Evolutionary conservation across 2,329 filamentous ascomycete species (phyloP).

Genomic region (Zymoseptoria crescenta): DNA sequence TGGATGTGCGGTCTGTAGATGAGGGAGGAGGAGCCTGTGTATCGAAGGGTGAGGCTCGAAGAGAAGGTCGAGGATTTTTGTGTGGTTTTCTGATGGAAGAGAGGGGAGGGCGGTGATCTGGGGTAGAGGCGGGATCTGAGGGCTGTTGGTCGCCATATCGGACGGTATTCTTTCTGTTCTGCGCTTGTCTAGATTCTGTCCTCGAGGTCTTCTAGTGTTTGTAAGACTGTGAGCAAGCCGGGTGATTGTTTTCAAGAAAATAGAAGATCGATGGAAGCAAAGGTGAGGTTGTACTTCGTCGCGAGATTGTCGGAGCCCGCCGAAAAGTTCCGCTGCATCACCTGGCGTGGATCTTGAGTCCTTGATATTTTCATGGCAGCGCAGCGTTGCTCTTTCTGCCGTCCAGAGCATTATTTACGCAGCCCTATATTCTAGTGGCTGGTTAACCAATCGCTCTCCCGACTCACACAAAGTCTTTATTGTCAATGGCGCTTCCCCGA

Average conservation of each 20-base stretch:
- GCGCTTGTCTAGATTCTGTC: too few species aligned
- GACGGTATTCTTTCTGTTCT: background rate
- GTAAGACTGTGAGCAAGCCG: too few species aligned
- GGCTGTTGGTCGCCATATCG: background rate
- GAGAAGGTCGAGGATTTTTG: conserved; percentile 61
- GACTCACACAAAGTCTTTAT: background rate
- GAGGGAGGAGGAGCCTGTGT: conserved; percentile 61
- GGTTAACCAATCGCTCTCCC: too few species aligned
- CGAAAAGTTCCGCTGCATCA: background rate
- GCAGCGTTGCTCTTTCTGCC: background rate
- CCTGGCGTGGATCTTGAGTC: background rate
- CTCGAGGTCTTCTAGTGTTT: too few species aligned
- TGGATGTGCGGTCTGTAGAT: conserved; percentile 44
- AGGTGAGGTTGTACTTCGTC: background rate
- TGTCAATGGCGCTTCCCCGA: background rate
- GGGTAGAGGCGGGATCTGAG: conserved; percentile 33
- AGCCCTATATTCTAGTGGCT: too few species aligned
- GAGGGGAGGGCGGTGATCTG: conserved; percentile 48
- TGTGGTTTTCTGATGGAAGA: conserved; percentile 49
- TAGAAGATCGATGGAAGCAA: too few species aligned
- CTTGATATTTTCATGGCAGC: background rate
- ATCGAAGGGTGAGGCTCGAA: conserved; percentile 77
- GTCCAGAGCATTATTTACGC: background rate
- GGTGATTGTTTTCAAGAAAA: too few species aligned
- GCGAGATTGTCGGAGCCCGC: background rate